These are phyloP conservation scores for Oryza australiensis DNA, from an alignment of 176 grass and related monocot genomes.

Conservation along the genomic window DNA sequence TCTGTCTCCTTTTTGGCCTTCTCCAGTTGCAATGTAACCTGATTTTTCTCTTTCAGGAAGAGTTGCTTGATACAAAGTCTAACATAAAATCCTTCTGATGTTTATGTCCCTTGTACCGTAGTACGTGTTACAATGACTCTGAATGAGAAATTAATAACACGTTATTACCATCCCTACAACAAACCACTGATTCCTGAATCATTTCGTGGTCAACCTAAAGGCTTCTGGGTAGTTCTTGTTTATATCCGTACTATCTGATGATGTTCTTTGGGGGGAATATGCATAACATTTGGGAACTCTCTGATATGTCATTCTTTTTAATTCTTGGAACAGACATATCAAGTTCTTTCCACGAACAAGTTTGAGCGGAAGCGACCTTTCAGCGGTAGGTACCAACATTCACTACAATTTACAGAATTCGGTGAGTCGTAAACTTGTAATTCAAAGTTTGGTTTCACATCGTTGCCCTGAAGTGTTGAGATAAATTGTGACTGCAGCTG, in stretches of 20 bases:
- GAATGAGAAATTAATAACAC: background rate
- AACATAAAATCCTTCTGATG: background rate
- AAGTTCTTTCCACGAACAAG: background rate
- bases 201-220: background rate
- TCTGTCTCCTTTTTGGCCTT: background rate
- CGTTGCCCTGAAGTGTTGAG: background rate
- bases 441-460: background rate
- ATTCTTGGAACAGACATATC: background rate
- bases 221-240: background rate
- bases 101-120: background rate
- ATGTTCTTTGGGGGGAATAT: no score
- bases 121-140: background rate
- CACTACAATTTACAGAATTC: background rate
- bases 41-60: background rate
- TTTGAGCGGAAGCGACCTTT: background rate
- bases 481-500: conserved; percentile 9
- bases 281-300: no score
- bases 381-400: background rate
- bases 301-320: background rate
- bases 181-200: background rate
- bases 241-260: background rate
- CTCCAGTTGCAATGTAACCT: background rate
- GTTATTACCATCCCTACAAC: background rate
- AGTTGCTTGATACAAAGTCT: background rate
- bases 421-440: background rate